Conservation (phyloP, 257 asterid species). For the Pogostemon cablin region DNA sequence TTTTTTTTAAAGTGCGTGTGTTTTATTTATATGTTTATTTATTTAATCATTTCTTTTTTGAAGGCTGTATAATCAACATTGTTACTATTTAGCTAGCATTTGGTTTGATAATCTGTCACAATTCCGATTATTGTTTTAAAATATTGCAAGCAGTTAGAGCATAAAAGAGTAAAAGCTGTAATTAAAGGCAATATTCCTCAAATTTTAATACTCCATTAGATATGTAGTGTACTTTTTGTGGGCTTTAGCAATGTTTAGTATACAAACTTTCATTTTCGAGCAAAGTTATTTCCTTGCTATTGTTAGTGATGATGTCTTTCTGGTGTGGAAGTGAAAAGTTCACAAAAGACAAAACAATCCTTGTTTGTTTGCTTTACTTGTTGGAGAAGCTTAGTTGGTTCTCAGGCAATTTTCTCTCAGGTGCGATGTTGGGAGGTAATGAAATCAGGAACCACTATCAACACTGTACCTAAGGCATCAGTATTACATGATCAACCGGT, state of each 20-base stretch:
- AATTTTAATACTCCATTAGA: slow-evolving; percentile 7
- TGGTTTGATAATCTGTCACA: not conserved
- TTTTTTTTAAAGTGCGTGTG: no score
- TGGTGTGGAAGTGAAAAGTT: not conserved
- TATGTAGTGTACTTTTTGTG: slow-evolving; percentile 5
- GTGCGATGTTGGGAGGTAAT: slow-evolving; percentile 95
- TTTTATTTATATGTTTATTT: not conserved
- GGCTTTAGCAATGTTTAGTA: not conserved
- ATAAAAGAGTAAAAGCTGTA: not conserved
- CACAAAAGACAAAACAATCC: not conserved
- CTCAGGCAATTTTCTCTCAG: slow-evolving; percentile 41
- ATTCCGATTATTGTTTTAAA: not conserved
- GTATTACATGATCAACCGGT: slow-evolving; percentile 93
- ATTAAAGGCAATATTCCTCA: slow-evolving; percentile 14
- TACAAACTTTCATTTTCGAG: not conserved
- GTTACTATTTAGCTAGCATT: not conserved
- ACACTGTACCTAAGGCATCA: slow-evolving; percentile 74
- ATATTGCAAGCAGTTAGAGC: not conserved
- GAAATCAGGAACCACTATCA: slow-evolving; percentile 62
- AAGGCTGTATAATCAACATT: not conserved
- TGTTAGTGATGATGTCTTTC: slow-evolving; percentile 17
- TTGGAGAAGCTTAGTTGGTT: slow-evolving; percentile 28
- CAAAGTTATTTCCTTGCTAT: not conserved
- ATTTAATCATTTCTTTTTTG: no score
- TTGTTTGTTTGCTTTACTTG: slow-evolving; percentile 22